phyloP scores from a whole-genome alignment of 305 asterid genomes.

The Caryopteris hybrid region DNA sequence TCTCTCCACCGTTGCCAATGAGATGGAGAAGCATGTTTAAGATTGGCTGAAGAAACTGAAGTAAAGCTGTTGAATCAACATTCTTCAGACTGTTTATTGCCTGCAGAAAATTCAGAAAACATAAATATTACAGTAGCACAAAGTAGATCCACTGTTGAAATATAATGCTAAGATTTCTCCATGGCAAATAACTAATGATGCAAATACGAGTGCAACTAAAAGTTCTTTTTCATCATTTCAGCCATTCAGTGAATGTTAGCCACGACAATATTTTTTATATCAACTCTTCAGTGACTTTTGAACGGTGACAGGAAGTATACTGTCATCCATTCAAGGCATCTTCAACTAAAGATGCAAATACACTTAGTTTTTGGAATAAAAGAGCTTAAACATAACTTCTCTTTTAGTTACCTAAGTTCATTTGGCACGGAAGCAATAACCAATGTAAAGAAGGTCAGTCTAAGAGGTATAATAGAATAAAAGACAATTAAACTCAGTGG shows the following conservation, averaged over 20 bases:
- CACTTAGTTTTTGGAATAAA: neutral
- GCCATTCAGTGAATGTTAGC: slow-evolving; percentile 2
- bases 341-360: slow-evolving; percentile 6
- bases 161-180: neutral
- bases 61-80: slow-evolving; percentile 96
- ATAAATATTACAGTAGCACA: slow-evolving; percentile 8
- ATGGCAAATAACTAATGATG: slow-evolving; percentile 6
- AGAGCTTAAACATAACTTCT: neutral
- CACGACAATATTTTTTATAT: neutral
- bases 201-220: slow-evolving; percentile 5
- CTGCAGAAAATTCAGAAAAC: slow-evolving; percentile 42
- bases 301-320: neutral
- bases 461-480: neutral
- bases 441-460: neutral
- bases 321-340: neutral
- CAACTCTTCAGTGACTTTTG: slow-evolving; percentile 3
- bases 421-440: neutral
- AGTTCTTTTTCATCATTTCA: slow-evolving; percentile 13
- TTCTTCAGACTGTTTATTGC: slow-evolving; percentile 98
- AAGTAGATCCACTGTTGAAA: slow-evolving; percentile 15
- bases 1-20: slow-evolving; percentile 99
- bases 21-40: slow-evolving; percentile 99
- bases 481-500: neutral
- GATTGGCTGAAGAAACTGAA: slow-evolving; percentile 97
- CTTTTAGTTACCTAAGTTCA: neutral